phyloP scores from a whole-genome alignment of 306 rosid species.

The Quercus suber region DNA sequence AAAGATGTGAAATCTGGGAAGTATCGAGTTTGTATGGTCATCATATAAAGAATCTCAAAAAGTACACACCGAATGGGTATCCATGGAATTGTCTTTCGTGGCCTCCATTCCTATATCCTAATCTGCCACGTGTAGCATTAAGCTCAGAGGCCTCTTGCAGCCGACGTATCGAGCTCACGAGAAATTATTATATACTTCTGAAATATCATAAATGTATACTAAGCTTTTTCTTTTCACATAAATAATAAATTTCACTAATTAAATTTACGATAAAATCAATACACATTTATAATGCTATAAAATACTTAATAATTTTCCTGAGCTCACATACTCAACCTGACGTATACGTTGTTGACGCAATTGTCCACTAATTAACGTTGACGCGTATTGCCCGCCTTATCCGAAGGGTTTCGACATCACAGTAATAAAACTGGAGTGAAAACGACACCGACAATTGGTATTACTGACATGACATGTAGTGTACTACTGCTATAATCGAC shows the following conservation, averaged over 20 bases:
- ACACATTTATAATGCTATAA: rapidly evolving
- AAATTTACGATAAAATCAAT: rapidly evolving
- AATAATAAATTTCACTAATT: rapidly evolving
- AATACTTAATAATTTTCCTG: too few species aligned
- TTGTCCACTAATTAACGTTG: background rate
- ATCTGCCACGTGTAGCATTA: background rate
- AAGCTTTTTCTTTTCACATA: too few species aligned
- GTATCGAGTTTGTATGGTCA: too few species aligned
- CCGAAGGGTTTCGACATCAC: too few species aligned
- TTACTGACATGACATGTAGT: too few species aligned
- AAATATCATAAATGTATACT: too few species aligned
- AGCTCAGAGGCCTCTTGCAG: background rate
- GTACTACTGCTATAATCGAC: too few species aligned
- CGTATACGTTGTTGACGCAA: slow-evolving; percentile 20
- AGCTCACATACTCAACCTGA: background rate
- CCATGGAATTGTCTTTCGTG: background rate
- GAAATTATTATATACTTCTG: too few species aligned
- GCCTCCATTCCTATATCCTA: background rate
- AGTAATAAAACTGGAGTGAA: background rate
- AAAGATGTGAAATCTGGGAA: too few species aligned
- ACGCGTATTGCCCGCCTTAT: slow-evolving; percentile 4
- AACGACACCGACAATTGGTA: background rate
- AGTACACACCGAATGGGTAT: too few species aligned
- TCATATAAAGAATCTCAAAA: too few species aligned
- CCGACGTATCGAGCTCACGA: background rate